Evolutionary conservation across 257 asterid genomes (phyloP).

Genomic region (Fraxinus excelsior): DNA sequence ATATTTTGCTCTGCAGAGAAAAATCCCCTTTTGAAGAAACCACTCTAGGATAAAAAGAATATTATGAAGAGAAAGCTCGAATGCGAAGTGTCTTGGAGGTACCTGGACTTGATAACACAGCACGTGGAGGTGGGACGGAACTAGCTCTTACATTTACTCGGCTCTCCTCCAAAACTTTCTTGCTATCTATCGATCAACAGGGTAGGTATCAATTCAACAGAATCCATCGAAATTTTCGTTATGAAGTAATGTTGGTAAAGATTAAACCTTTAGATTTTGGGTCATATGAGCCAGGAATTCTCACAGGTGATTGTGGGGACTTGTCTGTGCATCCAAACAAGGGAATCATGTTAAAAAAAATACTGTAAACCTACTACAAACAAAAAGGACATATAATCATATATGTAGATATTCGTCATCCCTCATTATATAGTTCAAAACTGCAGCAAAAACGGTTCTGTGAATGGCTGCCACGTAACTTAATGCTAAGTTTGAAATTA

Average conservation of each 20-base stretch:
- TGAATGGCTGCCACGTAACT: too few relatives aligned
- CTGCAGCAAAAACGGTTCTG: too few relatives aligned
- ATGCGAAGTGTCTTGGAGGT: neutral
- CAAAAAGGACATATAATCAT: too few relatives aligned
- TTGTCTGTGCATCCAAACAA: slow-evolving; percentile 50
- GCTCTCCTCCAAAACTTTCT: slow-evolving; percentile 43
- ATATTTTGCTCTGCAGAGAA: neutral
- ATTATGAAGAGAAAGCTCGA: too few relatives aligned
- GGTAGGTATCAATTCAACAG: neutral
- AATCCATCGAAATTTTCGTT: neutral
- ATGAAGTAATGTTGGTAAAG: slow-evolving; percentile 10
- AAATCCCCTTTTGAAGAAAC: too few relatives aligned
- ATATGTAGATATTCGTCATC: too few relatives aligned
- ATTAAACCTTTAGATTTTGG: slow-evolving; percentile 54
- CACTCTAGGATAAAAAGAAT: too few relatives aligned
- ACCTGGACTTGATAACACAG: slow-evolving; percentile 95
- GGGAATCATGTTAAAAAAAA: neutral
- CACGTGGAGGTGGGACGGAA: slow-evolving; percentile 84
- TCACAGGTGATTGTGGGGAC: slow-evolving; percentile 62
- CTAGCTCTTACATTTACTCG: slow-evolving; percentile 43
- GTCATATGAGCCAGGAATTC: slow-evolving; percentile 57
- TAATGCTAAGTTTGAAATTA: too few relatives aligned
- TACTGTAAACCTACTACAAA: neutral
- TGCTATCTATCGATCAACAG: slow-evolving; percentile 29
- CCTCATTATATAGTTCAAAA: too few relatives aligned